Evolutionary conservation across 2,329 filamentous ascomycete species (phyloP), one percentile per base, ranked within the genome.

Genomic region (Penicillium sp.): DNA sequence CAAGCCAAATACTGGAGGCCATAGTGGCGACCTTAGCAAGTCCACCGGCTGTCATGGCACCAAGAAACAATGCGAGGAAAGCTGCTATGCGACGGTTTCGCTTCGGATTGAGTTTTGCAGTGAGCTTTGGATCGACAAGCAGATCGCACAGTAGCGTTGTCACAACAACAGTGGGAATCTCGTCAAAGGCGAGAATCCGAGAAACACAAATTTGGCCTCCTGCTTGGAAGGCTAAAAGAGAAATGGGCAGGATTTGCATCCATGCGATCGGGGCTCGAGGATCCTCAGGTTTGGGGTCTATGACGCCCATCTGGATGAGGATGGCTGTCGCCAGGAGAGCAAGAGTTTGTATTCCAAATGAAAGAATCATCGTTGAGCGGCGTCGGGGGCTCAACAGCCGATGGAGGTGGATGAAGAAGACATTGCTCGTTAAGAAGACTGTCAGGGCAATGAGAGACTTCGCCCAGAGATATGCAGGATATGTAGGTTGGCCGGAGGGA

Each of bases 131-230:
- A 47, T 76, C 74, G 11, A 72, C 66, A 7, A 74, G 60, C 7
- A 76, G 60, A 55, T 77, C 74, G 51, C 70, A 73, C 7, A 74
- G 64, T 3, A 76, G 55, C 2, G 72, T 72, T 0, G 74, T 77
- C 11, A 76, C 61, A 7, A 76, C 74, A 2, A 76, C 69, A 0
- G 74, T 76, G 0, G 74, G 74, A 18, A 77, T 67, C 54, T 76
- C 74, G 34, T 75, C 68, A 14, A 72, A 60, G 1, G 61, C 61
- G 7, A 77, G 61, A 7, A 74, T 61, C 1, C 74, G 67, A 1
- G 71, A 74, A 0, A 73, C 64, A 11, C 67, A 66, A 19, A 76
- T 74, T 53, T 76, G 74, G 0, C 74, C 74, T 1, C 67, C 72
- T 1, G 72, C 71, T 55, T 76, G 72, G 53, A 77, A 76, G 16